Base-by-base conservation (phyloP, 2,329 filamentous ascomycete genomes). In the Cordyceps farinosa region DNA sequence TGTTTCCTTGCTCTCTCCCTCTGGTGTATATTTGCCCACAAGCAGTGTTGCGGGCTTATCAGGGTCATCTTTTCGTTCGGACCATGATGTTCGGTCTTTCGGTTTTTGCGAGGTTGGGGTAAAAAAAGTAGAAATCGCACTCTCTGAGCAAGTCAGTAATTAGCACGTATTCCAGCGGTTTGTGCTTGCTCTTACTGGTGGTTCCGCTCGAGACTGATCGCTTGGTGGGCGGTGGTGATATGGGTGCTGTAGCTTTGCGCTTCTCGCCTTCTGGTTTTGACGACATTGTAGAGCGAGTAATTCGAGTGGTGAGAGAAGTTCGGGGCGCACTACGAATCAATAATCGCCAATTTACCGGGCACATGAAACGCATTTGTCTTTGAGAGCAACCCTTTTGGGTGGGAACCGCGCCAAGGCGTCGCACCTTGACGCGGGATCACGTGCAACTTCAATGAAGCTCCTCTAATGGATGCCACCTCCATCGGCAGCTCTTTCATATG, bases 61-160 rank as follows among this genome's bases (percentile, higher is more conserved):
- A 8, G 82, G 77, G 54, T 78, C 70, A 0, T 79, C 77, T 2
- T 89, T 72, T 80, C 88, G 73, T 84, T 89, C 76, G 80, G 81
- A 74, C 91, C 95, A 98, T 10, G 76, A 79, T 57, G 90, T 86
- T 63, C 84, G 85, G 56, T 93, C 88, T 15, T 91, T 90, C 38
- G 89, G 87, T 73, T 96, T 97, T 74, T 97, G 86, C 0, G 92
- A 97, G 0, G 84, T 73, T 0, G 93, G 93, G 0, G 88, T 96
- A 76, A 98, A 98, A 79, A 98, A 98, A 61, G 84, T 91, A 27
- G 90, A 84, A 1, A 96, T 86, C 1, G 89, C 86, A 65, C 77
- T 86, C 73, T 87, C 89, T 91, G 67, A 4, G 11, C 32, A 45
- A 51, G 55, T 42, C 30, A 13, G 0, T 11, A 44, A 59, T 72